Evolutionary conservation across 495 filamentous ascomycete species (phyloP), one percentile per base, ranked within the genome.

Genomic region (Penicillium chermesinum): DNA sequence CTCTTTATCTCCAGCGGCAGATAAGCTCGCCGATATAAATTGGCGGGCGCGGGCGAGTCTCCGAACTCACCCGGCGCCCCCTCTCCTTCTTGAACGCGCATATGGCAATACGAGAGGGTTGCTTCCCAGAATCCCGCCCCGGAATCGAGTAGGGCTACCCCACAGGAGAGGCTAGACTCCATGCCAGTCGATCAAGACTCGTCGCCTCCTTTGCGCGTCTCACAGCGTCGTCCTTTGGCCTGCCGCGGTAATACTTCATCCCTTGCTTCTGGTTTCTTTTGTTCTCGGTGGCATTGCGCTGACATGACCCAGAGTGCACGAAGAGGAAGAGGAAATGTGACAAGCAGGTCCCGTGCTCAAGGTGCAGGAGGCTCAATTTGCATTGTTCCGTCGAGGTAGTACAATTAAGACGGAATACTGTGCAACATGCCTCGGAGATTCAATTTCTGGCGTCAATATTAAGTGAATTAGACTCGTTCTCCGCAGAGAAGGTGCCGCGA

Each of bases 291-390:
- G 30, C 38, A 36, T 13, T 7, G 30, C 13, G 44, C 35, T 59
- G 44, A 54, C 30, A 36, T 4, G 18, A 16, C 34, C 12, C 50
- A 66, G 61, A 66, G 44, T 66, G 63, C 37, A 62, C 61, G 13
- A 66, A 57, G 41, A 53, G 58, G 12, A 66, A 66, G 34, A 50
- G 63, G 18, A 64, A 66, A 45, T 64, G 63, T 44, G 61, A 64
- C 44, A 64, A 66, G 37, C 53, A 64, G 30, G 51, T 57, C 25
- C 63, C 63, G 0, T 66, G 63, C 30, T 54, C 63, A 13, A 55
- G 63, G 37, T 66, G 63, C 19, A 42, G 57, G 38, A 56, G 61
- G 12, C 43, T 64, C 3, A 59, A 62, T 30, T 35, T 66, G 18
- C 46, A 62, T 14, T 66, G 63, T 38, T 62, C 61, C 6, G 55